Base-by-base conservation (phyloP, 768 basidiomycete species). In the Termitomyces sp. region DNA sequence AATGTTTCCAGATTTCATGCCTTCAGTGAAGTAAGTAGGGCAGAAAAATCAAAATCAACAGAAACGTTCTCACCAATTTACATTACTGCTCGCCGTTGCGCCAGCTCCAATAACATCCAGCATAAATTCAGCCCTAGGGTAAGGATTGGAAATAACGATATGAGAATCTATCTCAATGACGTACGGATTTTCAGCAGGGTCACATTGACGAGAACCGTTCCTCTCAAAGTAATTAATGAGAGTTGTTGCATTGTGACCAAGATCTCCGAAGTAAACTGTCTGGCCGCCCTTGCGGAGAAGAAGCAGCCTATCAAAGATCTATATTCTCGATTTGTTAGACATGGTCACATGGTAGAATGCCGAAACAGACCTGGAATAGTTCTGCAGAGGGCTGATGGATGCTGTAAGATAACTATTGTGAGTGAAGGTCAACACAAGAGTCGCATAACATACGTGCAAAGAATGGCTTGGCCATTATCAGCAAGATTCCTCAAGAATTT, bases 391-490 rank as follows among this genome's bases (percentile, higher is more conserved):
- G 92, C 76, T 90, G 62, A 78, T 77, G 24, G 47, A 61, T 45
- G 43, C 55, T 38, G 33, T n/a, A 28, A 30, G 8, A 58, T 22
- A 8, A 13, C 46, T 32, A 38, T 24, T 38, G 7, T 30, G 22
- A 30, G 40, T 28, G 16, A 38, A 20, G n/a, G 35, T n/a, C 18
- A 5, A 26, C 3, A 36, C 32, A 5, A 56, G 28, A 2, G 49
- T 11, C 7, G 33, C 18, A 49, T 50, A 38, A 73, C 84, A 52
- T 64, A 86, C 77, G 90, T 95, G 85, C 92, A 94, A n/a, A 95
- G 74, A 62, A 95, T 93, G 33, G 91, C 88, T 67, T 93, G 92
- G 1, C 93, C 93, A 60, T 81, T 83, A 58, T 88, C 80, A 8
- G 92, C 90, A 32, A 94, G 82, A 47, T 84, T 79, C 10, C 86